Percentiles rank a stretch among this genome's conserved stretches.
phyloP scores from a whole-genome alignment of 75 land plant species.

The Larix kaempferi region DNA sequence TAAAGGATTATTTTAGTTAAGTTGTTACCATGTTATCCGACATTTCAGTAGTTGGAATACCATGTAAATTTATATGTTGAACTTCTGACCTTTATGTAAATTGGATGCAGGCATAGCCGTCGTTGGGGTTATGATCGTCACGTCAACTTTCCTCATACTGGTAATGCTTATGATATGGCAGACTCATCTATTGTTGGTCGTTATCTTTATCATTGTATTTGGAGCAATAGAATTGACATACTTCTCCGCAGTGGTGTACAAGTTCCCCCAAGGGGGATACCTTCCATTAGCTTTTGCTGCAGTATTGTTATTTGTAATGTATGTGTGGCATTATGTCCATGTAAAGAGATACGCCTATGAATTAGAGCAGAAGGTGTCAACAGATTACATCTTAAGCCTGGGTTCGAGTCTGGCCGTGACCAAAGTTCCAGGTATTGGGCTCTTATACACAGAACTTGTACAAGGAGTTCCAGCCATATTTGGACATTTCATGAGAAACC shows the following conservation, averaged over 20 bases:
- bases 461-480: slow-evolving; percentile 67
- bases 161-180: slow-evolving; percentile 53
- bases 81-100: too few relatives aligned
- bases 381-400: slow-evolving; percentile 19
- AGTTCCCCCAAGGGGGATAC: slow-evolving; percentile 60
- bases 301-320: slow-evolving; percentile 47
- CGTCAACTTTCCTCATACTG: slow-evolving; percentile 23
- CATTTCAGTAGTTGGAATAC: too few relatives aligned
- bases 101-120: slow-evolving; percentile 30
- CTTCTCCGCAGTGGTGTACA: slow-evolving; percentile 34
- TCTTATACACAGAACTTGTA: slow-evolving; percentile 60
- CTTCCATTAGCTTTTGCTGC: slow-evolving; percentile 56
- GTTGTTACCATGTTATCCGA: too few relatives aligned
- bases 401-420: slow-evolving; percentile 18
- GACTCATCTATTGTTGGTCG: slow-evolving; percentile 7
- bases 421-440: slow-evolving; percentile 47
- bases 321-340: slow-evolving; percentile 63
- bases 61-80: too few relatives aligned
- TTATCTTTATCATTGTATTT: slow-evolving; percentile 20
- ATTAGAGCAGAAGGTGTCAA: slow-evolving; percentile 46
- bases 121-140: slow-evolving; percentile 33
- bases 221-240: slow-evolving; percentile 23
- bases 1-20: too few relatives aligned
- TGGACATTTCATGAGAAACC: slow-evolving; percentile 40
- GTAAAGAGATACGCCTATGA: slow-evolving; percentile 33